A percentile compares a stretch with the other conserved stretches of the same genome.
phyloP scores from a whole-genome alignment of 1,139 yeast genomes.

The Trichomonascaceae sp. region DNA sequence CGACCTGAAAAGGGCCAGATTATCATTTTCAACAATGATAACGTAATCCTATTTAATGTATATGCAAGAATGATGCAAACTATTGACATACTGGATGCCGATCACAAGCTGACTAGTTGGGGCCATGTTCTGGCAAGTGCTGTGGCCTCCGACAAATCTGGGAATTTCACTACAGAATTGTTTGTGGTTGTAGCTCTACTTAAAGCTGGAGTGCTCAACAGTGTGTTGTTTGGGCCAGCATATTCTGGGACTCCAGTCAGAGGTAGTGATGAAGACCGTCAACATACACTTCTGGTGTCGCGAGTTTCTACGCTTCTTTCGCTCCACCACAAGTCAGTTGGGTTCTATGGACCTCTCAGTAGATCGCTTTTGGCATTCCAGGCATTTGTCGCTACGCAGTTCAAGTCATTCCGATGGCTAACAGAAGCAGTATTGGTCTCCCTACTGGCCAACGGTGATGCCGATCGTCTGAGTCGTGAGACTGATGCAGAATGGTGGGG shows the following conservation, averaged over 20 bases:
- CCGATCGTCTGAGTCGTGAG: conserved; percentile 35
- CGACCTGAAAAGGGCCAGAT: conserved; percentile 1
- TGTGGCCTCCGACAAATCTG: conserved; percentile 11
- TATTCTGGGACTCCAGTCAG: conserved; percentile 33
- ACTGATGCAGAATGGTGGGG: conserved; percentile 50
- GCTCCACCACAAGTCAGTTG: conserved; percentile 50
- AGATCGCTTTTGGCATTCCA: conserved; percentile 59
- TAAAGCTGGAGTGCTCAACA: conserved; percentile 23
- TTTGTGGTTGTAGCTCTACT: conserved; percentile 27
- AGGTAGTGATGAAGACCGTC: conserved; percentile 28
- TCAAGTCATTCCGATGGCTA: conserved; percentile 47
- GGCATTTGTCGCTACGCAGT: conserved; percentile 55
- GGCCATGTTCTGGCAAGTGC: conserved; percentile 46
- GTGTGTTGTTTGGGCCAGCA: conserved; percentile 22
- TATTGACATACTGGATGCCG: conserved; percentile 47
- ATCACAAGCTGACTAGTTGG: conserved; percentile 45
- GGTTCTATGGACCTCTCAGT: conserved; percentile 66
- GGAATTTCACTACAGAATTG: conserved; percentile 22
- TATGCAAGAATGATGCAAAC: conserved; percentile 53
- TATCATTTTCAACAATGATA: conserved; percentile 34
- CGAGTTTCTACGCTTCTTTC: conserved; percentile 53
- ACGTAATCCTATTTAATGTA: conserved; percentile 56
- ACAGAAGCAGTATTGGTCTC: conserved; percentile 51
- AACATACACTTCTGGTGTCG: conserved; percentile 46
- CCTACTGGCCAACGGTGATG: conserved; percentile 48